Evolutionary conservation across 1,284 basidiomycete genomes (phyloP).

Genomic region (Naganishia sp.): DNA sequence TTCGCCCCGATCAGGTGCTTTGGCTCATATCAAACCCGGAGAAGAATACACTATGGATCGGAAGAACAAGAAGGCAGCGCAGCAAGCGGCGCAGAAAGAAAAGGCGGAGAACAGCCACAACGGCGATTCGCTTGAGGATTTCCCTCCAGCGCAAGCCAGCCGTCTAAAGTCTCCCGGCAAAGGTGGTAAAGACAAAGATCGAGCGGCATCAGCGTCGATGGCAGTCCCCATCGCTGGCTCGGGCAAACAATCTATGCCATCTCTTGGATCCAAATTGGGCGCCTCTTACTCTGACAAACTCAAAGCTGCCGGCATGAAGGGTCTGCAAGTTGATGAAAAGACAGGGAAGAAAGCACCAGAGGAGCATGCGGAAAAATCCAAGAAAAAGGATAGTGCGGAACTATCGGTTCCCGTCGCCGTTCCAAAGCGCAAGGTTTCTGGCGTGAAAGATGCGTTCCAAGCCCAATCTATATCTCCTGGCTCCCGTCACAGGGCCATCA

Average conservation of each 20-base stretch:
- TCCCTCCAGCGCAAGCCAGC: constrained; percentile 21
- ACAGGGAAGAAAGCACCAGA: constrained; percentile 4
- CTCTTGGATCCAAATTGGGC: constrained; percentile 28
- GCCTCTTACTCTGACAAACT: constrained; percentile 29
- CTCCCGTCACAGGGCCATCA: constrained; percentile 32
- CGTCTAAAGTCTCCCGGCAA: constrained; percentile 20
- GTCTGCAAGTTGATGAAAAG: background rate
- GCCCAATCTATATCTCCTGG: constrained; percentile 23
- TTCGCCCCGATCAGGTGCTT: constrained; percentile 57
- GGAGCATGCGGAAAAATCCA: background rate
- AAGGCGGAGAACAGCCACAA: constrained; percentile 28
- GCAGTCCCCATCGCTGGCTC: constrained; percentile 23
- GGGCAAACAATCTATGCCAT: constrained; percentile 24
- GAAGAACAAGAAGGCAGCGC: constrained; percentile 96
- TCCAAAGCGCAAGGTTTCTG: constrained; percentile 20
- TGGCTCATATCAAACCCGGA: constrained; percentile 90
- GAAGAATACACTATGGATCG: constrained; percentile 93
- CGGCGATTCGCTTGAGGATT: constrained; percentile 25
- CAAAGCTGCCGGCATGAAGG: constrained; percentile 11
- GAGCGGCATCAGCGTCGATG: constrained; percentile 2
- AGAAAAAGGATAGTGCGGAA: constrained; percentile 1
- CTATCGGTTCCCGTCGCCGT: constrained; percentile 9
- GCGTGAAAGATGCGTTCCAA: constrained; percentile 13
- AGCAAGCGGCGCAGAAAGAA: constrained; percentile 59
- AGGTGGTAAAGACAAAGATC: constrained; percentile 18